phyloP scores from a whole-genome alignment of 805 yeast species.

The Zygotorulaspora sp. region DNA sequence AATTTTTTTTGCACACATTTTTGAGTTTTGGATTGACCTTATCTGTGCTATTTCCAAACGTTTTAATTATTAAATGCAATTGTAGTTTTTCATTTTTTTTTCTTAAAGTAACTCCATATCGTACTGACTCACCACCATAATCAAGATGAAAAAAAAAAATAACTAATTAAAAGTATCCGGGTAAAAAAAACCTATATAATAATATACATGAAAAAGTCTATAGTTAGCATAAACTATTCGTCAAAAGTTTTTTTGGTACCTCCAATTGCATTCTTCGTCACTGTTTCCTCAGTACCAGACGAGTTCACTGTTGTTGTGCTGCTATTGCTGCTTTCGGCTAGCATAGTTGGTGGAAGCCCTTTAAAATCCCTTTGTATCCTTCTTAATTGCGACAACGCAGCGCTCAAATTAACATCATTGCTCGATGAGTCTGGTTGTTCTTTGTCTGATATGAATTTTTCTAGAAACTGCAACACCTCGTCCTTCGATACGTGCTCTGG shows the following conservation, averaged over 20 bases:
- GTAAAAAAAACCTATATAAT: too few relatives aligned
- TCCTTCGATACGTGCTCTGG: slow-evolving; percentile 28
- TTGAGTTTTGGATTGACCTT: not conserved
- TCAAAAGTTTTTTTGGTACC: slow-evolving; percentile 30
- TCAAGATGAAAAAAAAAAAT: too few relatives aligned
- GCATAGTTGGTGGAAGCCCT: slow-evolving; percentile 63
- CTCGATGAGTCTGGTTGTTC: slow-evolving; percentile 18
- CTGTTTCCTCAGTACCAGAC: slow-evolving; percentile 10
- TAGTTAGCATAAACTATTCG: slow-evolving; percentile 3
- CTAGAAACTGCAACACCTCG: slow-evolving; percentile 27
- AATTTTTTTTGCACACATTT: slow-evolving; percentile 36
- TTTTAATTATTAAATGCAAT: too few relatives aligned
- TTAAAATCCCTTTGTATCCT: slow-evolving; percentile 74
- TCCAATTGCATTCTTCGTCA: slow-evolving; percentile 26
- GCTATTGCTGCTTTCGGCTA: slow-evolving; percentile 7
- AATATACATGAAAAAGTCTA: too few relatives aligned
- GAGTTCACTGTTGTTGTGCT: not conserved
- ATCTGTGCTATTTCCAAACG: too few relatives aligned
- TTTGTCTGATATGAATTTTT: slow-evolving; percentile 27
- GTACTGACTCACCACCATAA: too few relatives aligned
- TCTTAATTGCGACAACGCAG: slow-evolving; percentile 52
- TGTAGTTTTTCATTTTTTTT: too few relatives aligned
- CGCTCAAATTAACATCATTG: slow-evolving; percentile 28
- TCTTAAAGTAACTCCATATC: too few relatives aligned
- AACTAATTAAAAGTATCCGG: too few relatives aligned